Percentiles rank a stretch among this genome's conserved stretches.
Evolutionary conservation across 495 filamentous ascomycete species (phyloP).

Genomic region (Penicillium paradoxum): DNA sequence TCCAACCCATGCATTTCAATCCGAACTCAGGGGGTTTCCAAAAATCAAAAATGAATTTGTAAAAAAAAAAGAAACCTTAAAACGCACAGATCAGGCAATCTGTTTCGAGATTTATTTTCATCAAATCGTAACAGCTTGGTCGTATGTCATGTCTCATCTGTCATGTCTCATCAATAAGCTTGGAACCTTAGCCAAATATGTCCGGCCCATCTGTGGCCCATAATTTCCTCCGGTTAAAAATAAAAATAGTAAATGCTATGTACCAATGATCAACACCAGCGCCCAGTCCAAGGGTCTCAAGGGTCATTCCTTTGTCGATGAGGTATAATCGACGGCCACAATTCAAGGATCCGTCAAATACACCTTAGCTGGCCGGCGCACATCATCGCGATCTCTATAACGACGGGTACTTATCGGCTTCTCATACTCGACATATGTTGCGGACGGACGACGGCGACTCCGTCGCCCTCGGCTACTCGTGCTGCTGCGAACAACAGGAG

Average conservation of each 20-base stretch:
- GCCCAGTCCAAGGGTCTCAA: background rate
- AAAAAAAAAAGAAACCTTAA: background rate
- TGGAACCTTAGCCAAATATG: background rate
- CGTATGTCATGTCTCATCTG: conserved; percentile 6
- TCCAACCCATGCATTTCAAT: background rate
- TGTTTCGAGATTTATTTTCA: background rate
- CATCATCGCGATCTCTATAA: conserved; percentile 21
- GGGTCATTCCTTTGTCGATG: background rate
- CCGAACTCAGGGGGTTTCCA: background rate
- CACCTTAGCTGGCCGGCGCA: conserved; percentile 34
- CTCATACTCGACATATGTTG: conserved; percentile 32
- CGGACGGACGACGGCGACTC: conserved; percentile 15
- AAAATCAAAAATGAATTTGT: background rate
- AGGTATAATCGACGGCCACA: background rate
- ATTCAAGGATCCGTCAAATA: conserved; percentile 23
- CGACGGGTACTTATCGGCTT: conserved; percentile 25
- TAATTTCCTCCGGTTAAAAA: background rate
- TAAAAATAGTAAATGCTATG: background rate
- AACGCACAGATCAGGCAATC: background rate
- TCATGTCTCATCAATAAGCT: conserved; percentile 4
- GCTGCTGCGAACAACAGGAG: conserved; percentile 13
- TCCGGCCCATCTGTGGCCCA: background rate
- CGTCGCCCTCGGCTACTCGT: conserved; percentile 11
- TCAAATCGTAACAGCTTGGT: background rate
- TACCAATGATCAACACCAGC: too few relatives aligned